Base-by-base conservation (phyloP, 306 rosid species). In the Rubus parviflorus region DNA sequence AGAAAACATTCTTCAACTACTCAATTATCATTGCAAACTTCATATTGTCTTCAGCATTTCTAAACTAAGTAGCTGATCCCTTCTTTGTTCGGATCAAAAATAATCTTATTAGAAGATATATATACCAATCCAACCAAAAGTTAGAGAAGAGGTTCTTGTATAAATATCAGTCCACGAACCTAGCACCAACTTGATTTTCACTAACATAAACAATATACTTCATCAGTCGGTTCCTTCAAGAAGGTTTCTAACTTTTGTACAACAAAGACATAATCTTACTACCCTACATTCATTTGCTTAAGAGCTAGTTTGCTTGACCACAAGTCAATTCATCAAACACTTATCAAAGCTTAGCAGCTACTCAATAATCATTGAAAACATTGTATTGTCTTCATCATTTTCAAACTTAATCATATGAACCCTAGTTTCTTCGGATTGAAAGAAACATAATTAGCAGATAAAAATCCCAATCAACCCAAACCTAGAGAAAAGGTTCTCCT, bases 231-330 rank as follows among this genome's bases (percentile, higher is more conserved):
- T 57, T 74, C 64, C 65, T 22, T 23, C 12, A 16, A 23, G 57
- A 38, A 71, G 37, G 63, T 54, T 38, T 37, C 46, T n/a, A 70
- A 20, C 62, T 13, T 30, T n/a, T 19, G 38, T 46, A 49, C 48
- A 19, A 1, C 58, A 46, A 46, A 69, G 17, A 0, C n/a, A 45
- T 30, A 45, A 45, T 2, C 66, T 11, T 11, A 11, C 65, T 25
- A 23, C 38, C 40, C 10, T 60, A 11, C 22, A 4, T 60, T 25
- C 37, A 60, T 25, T 1, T 4, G 25, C 40, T 60, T 6, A 67
- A 25, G 52, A 82, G 77, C 84, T 41, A 61, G 37, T 58, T 77
- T 75, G 22, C 60, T 75, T 17, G 43, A 68, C 73, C 61, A 75
- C 67, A 79, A 72, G 30, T 11, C 62, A 57, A 58, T 69, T 68